A percentile compares a stretch with the other conserved stretches of the same genome.
Conservation (phyloP, 2,329 filamentous ascomycete species). For the Microthyrium microscopicum region DNA sequence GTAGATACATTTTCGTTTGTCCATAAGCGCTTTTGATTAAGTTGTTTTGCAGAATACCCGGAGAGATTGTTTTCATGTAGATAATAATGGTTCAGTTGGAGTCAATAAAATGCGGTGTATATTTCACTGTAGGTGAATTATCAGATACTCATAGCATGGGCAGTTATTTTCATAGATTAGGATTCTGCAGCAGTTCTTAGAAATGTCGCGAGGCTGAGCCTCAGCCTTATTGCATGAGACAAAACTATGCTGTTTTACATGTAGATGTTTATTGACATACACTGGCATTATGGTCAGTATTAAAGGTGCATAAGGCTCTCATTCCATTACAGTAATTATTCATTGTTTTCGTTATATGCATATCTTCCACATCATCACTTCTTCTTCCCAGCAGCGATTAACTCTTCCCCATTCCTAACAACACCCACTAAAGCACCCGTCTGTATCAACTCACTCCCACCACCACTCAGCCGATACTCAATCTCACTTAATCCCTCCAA, state of each 20-base stretch:
- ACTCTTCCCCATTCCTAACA: conserved; percentile 68
- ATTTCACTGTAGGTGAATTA: background rate
- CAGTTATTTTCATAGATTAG: background rate
- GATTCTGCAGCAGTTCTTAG: background rate
- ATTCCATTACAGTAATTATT: too few species aligned
- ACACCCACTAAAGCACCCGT: conserved; percentile 87
- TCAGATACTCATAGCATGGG: background rate
- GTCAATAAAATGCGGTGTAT: background rate
- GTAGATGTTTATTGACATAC: too few species aligned
- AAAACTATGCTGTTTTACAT: background rate
- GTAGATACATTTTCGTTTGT: conserved; percentile 2
- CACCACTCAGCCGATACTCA: conserved; percentile 77
- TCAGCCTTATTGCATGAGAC: background rate
- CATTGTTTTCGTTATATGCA: too few species aligned
- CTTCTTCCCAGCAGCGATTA: conserved; percentile 21
- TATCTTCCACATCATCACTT: background rate
- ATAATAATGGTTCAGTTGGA: background rate
- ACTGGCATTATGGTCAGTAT: too few species aligned
- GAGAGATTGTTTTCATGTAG: background rate
- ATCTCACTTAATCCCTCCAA: conserved; percentile 81
- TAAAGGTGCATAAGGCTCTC: too few species aligned
- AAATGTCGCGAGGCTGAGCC: background rate
- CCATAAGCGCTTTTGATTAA: too few species aligned
- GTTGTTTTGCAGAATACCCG: conserved; percentile 1
- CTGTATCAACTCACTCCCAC: conserved; percentile 74